Conservation (phyloP, 139 green algal species). For the Zygnema cylindricum region DNA sequence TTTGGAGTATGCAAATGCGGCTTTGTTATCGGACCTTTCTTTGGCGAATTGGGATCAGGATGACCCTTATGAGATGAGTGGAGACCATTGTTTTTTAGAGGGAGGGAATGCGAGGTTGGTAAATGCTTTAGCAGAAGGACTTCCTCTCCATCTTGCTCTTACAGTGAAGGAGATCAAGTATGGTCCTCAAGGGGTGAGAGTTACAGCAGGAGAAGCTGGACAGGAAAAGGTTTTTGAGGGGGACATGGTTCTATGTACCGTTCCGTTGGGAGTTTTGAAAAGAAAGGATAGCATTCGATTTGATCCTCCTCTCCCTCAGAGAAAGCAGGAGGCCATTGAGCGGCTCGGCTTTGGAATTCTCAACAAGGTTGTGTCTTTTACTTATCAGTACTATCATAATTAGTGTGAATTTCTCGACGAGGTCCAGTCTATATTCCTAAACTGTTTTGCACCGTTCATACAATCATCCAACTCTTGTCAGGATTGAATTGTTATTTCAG, state of each 20-base stretch:
- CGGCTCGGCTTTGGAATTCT: slow-evolving; percentile 84
- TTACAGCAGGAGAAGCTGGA: slow-evolving; percentile 24
- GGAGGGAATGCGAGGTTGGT: slow-evolving; percentile 89
- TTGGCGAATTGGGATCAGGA: slow-evolving; percentile 88
- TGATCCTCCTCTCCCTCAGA: slow-evolving; percentile 77
- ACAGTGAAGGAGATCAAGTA: slow-evolving; percentile 50
- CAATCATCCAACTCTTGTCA: too few relatives aligned
- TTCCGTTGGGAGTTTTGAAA: slow-evolving; percentile 83
- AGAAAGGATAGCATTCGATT: slow-evolving; percentile 70
- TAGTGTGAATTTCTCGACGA: too few relatives aligned
- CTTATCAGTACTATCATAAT: not conserved
- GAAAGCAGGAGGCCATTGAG: slow-evolving; percentile 84
- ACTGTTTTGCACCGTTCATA: too few relatives aligned
- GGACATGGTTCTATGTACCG: slow-evolving; percentile 73
- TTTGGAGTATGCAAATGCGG: slow-evolving; percentile 95
- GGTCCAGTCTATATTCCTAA: too few relatives aligned
- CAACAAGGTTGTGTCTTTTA: slow-evolving; percentile 74
- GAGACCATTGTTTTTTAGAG: slow-evolving; percentile 71
- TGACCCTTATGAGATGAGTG: slow-evolving; percentile 82
- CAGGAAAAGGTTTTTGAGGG: slow-evolving; percentile 27
- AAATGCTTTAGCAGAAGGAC: slow-evolving; percentile 70
- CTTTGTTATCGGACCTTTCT: slow-evolving; percentile 68
- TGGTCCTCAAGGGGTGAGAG: slow-evolving; percentile 39
- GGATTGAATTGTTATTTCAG: not conserved
- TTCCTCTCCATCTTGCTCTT: slow-evolving; percentile 83